phyloP scores from a whole-genome alignment of 1,284 basidiomycete species.

The Irpex lacteus region DNA sequence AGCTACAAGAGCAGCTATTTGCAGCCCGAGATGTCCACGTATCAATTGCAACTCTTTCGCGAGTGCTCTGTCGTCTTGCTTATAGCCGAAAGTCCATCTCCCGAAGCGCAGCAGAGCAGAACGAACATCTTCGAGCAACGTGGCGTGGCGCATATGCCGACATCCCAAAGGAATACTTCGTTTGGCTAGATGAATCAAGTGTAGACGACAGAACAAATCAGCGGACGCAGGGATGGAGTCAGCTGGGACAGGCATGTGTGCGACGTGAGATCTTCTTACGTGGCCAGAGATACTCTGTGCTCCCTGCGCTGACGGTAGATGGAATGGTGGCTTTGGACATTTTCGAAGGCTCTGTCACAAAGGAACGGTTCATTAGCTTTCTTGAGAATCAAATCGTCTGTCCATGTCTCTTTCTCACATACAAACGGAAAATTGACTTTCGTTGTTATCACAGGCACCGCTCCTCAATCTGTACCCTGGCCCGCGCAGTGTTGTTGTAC shows the following conservation, averaged over 20 bases:
- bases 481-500: conserved; percentile 23
- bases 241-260: conserved; percentile 16
- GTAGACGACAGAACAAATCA: conserved; percentile 16
- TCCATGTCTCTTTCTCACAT: neutral
- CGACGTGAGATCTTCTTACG: conserved; percentile 13
- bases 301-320: conserved; percentile 20
- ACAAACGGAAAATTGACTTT: neutral
- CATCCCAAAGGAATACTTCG: conserved; percentile 22
- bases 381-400: conserved; percentile 18
- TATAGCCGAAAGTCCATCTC: conserved; percentile 23
- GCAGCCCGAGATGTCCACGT: conserved; percentile 5
- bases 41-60: conserved; percentile 14
- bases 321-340: conserved; percentile 22
- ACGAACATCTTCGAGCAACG: conserved; percentile 25
- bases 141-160: conserved; percentile 26
- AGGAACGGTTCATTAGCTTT: conserved; percentile 20
- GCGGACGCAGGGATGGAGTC: conserved; percentile 12
- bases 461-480: conserved; percentile 21
- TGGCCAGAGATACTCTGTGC: conserved; percentile 19
- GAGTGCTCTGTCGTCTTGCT: conserved; percentile 6
- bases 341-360: conserved; percentile 21
- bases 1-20: conserved; percentile 11
- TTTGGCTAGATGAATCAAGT: conserved; percentile 29
- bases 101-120: conserved; percentile 23
- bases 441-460: conserved; percentile 12